Base-by-base conservation (phyloP, 2,329 filamentous ascomycete species). In the Dothideomycetes sp. region DNA sequence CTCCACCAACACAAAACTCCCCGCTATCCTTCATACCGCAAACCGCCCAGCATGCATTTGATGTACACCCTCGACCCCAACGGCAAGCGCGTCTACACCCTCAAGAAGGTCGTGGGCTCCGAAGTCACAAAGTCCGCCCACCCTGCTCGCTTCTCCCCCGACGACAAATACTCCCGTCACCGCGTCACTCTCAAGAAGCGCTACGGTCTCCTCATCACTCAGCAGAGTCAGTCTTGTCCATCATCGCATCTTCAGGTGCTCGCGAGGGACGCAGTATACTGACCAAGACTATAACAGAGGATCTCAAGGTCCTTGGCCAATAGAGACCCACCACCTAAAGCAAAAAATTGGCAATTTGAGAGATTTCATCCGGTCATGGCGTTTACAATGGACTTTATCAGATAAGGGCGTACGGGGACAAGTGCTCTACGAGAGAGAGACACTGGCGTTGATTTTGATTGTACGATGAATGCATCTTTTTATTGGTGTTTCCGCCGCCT, bases 161-260 rank as follows among this genome's bases (percentile, higher is more conserved):
- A 98, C 67, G 91, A 98, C 73, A 94, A 95, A 73, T 96, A 93
- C 75, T 94, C 87, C 57, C 71, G 86, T 59, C 89, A 96, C 69
- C 79, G 91, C 53, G 87, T 96, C 36, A 93, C 87, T 15, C 73
- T 96, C 56, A 94, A 95, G 80, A 87, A 84, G 70, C 76, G 91
- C 57, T 96, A 94, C 59, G 81, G 81, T 36, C 73, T 95, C 48
- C 77, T 96, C 46, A 68, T 94, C 61, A 91, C 84, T 39, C 85
- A 94, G 72, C 81, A 38, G 36, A 43, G 41, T 43, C 34, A 19
- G 41, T 39, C 14, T 3, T 12, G 12, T 18, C 3, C 24, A 3
- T 5, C 5, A 2, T 4, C 14, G n/a, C 5, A 27, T 22, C 5
- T 14, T 12, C n/a, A 19, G 11, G 19, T 8, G 8, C 10, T 5